Base-by-base conservation (phyloP, 345 rosid species). In the Ailanthus altissimus region DNA sequence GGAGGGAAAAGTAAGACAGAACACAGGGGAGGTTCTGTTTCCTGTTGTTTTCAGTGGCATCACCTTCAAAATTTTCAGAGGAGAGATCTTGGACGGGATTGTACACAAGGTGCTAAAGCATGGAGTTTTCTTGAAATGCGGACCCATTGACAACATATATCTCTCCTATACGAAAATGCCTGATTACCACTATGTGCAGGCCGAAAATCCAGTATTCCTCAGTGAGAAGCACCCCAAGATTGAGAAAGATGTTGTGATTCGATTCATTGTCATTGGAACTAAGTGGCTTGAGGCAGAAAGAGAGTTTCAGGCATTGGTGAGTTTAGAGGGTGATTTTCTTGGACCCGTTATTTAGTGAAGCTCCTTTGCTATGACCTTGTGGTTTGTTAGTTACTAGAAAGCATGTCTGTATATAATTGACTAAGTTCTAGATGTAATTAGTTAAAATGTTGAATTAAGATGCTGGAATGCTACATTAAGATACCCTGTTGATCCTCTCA, bases 261-360 rank as follows among this genome's bases (percentile, higher is more conserved):
- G 97, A 1, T 78, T 87, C 83, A 79, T 93, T 20, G 97, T 96
- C 83, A 79, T 93, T 1, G 98, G 86, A 47, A 86, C 90, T 0
- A 90, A 86, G 83, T 93, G 97, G 98, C 76, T 92, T 56, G 96
- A 96, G 79, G 89, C 84, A 2, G 94, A 93, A 74, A 85, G 94
- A 81, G 98, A 93, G 63, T 90, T 93, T 78, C 99, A 84, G 86
- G 99, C 90, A 0, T 53, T 92, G 80, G 97, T 88, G 51, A 87
- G 98, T 78, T 81, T 93, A 85, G 94, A 92, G 79, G 94, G 94
- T 8, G 96, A 92, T 82, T 87, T 78, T 79, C 89, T 93, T 25
- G 94, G 97, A 51, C 43, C 21, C 6, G 43, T 61, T 28, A 28
- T n/a, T 32, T 54, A 16, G 26, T 42, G 61, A 70, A 53, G 61